phyloP scores from a whole-genome alignment of 2,329 filamentous ascomycete species.

The Claviceps purpurea region DNA sequence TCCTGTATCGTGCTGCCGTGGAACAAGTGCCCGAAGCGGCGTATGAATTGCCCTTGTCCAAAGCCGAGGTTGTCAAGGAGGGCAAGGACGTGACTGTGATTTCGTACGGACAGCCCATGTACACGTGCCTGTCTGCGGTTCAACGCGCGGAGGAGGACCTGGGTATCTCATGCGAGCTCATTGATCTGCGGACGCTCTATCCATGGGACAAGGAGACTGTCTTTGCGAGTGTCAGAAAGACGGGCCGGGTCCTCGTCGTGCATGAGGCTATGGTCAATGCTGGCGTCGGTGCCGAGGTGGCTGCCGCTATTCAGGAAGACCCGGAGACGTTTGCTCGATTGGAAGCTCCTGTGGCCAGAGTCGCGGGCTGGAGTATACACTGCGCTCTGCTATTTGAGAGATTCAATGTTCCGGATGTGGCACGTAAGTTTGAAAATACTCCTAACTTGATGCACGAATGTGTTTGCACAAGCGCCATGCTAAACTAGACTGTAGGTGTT shows the following conservation, averaged over 20 bases:
- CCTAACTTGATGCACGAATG: not conserved
- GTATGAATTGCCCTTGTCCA: slow-evolving; percentile 74
- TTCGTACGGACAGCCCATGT: slow-evolving; percentile 81
- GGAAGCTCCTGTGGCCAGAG: slow-evolving; percentile 72
- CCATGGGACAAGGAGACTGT: slow-evolving; percentile 82
- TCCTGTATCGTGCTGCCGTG: slow-evolving; percentile 79
- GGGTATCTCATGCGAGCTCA: slow-evolving; percentile 65
- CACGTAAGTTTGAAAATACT: slow-evolving; percentile 47
- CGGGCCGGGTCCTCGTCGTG: slow-evolving; percentile 73
- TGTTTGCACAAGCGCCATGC: not conserved
- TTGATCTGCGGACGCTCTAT: slow-evolving; percentile 79
- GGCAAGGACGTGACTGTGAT: slow-evolving; percentile 73
- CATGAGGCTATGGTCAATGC: slow-evolving; percentile 89
- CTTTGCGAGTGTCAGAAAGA: slow-evolving; percentile 72
- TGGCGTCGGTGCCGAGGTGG: slow-evolving; percentile 78
- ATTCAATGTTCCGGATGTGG: slow-evolving; percentile 73
- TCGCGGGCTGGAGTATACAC: slow-evolving; percentile 85
- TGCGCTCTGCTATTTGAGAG: slow-evolving; percentile 67
- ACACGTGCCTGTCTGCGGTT: slow-evolving; percentile 68
- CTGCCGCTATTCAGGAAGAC: slow-evolving; percentile 75
- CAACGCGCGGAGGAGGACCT: slow-evolving; percentile 61
- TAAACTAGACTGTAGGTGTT: slow-evolving; percentile 36
- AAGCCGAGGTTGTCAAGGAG: slow-evolving; percentile 70
- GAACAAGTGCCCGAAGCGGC: slow-evolving; percentile 75
- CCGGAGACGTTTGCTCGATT: slow-evolving; percentile 61